Conservation (phyloP, 2,329 filamentous ascomycete species). For the Huntiella moniliformis region DNA sequence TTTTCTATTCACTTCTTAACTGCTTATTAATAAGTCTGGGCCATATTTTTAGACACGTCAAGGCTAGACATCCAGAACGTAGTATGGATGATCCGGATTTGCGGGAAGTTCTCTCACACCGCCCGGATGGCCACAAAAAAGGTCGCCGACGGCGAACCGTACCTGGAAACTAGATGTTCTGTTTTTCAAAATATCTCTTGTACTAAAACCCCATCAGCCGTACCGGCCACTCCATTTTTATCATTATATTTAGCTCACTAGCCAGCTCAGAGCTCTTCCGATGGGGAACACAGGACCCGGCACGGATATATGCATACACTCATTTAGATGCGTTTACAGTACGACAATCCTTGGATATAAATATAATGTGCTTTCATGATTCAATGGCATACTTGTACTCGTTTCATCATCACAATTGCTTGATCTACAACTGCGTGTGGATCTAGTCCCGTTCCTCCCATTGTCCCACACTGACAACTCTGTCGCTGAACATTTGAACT, state of each 20-base stretch:
- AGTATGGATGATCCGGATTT: constrained; percentile 70
- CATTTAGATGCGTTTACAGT: no score
- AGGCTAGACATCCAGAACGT: constrained; percentile 79
- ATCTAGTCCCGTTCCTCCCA: constrained; percentile 21
- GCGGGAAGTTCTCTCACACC: constrained; percentile 67
- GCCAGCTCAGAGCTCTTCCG: no score
- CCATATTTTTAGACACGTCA: constrained; percentile 50
- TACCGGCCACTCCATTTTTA: no score
- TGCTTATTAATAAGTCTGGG: not conserved
- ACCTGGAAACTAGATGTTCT: constrained; percentile 15
- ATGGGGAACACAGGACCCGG: no score
- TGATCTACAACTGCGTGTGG: not conserved
- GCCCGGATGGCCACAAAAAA: constrained; percentile 66
- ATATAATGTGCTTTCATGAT: no score
- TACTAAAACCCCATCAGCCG: no score
- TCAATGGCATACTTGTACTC: no score
- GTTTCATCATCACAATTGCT: no score
- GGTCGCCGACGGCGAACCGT: constrained; percentile 52
- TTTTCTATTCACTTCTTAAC: not conserved
- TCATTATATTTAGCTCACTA: no score
- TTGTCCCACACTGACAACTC: constrained; percentile 22
- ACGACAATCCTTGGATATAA: no score
- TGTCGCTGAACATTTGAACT: constrained; percentile 33
- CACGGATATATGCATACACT: no score
- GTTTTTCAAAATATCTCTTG: not conserved